phyloP scores from a whole-genome alignment of 2,329 filamentous ascomycete species.

The Aureobasidium namibiae region DNA sequence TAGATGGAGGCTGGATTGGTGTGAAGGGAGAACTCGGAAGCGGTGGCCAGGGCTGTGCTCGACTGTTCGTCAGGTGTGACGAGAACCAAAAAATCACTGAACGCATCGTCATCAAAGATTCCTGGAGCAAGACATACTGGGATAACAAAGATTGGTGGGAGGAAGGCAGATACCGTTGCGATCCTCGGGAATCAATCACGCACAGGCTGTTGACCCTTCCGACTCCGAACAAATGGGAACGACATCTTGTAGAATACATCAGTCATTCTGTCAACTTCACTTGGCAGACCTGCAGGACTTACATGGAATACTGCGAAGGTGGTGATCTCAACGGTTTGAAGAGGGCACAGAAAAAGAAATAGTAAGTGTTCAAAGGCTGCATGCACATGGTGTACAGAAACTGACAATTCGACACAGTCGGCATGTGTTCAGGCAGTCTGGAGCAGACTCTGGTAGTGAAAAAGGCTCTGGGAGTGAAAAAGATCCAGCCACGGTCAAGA shows the following conservation, averaged over 20 bases:
- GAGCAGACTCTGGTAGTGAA: background rate
- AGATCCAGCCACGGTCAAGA: background rate
- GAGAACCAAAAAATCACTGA: background rate
- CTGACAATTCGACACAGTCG: background rate
- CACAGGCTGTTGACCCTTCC: background rate
- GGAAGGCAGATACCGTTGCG: background rate
- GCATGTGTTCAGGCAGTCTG: background rate
- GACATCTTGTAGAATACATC: background rate
- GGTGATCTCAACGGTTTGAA: background rate
- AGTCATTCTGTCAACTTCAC: background rate
- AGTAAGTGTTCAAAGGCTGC: background rate
- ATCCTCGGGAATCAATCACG: background rate
- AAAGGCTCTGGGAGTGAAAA: background rate
- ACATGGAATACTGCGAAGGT: conserved; percentile 1
- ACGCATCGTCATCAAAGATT: conserved; percentile 1
- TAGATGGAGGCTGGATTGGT: background rate
- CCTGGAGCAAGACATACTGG: background rate
- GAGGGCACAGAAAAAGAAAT: background rate
- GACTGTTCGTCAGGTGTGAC: conserved; percentile 2
- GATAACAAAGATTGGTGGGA: background rate
- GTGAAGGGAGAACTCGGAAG: background rate
- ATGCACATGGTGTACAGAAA: background rate
- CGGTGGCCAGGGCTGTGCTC: background rate
- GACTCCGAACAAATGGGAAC: background rate
- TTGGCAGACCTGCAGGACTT: background rate